phyloP scores from a whole-genome alignment of 768 basidiomycete species.

The Hemileccinum rubropunctum region DNA sequence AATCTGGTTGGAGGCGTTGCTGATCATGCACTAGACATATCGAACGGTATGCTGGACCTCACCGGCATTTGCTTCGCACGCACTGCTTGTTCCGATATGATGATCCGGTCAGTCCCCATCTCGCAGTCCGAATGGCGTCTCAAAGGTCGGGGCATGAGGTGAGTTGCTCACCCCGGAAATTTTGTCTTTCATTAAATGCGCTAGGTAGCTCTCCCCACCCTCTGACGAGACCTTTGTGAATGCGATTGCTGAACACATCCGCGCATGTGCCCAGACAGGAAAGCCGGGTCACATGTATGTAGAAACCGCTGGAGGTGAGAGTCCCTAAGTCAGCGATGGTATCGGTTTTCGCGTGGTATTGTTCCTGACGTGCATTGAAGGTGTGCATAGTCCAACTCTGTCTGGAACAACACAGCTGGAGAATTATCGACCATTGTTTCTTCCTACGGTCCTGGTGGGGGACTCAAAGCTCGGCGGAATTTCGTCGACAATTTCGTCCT shows the following conservation, averaged over 20 bases:
- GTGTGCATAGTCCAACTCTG: constrained; percentile 87
- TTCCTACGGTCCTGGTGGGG: constrained; percentile 85
- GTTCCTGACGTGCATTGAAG: constrained; percentile 39
- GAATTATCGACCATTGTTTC: constrained; percentile 79
- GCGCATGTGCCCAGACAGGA: constrained; percentile 41
- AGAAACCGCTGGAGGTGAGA: constrained; percentile 94
- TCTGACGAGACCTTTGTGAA: constrained; percentile 66
- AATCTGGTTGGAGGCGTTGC: not conserved
- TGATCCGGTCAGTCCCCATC: constrained; percentile 91
- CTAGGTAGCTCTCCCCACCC: constrained; percentile 37
- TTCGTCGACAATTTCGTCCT: constrained; percentile 87
- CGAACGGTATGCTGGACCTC: constrained; percentile 44
- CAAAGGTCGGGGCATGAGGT: constrained; percentile 33
- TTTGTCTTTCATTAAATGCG: not conserved
- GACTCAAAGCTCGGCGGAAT: constrained; percentile 93
- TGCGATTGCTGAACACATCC: constrained; percentile 63
- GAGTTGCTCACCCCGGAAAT: constrained; percentile 1
- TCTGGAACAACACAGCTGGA: constrained; percentile 84
- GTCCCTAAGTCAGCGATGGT: constrained; percentile 13
- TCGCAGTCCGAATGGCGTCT: constrained; percentile 63
- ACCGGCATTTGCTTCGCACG: constrained; percentile 44
- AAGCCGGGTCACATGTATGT: constrained; percentile 65
- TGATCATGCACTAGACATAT: constrained; percentile 55
- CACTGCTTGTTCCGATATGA: constrained; percentile 81
- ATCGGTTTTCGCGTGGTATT: not conserved